Evolutionary conservation across 805 yeast genomes (phyloP).

Genomic region (Nakazawaea pomicola): DNA sequence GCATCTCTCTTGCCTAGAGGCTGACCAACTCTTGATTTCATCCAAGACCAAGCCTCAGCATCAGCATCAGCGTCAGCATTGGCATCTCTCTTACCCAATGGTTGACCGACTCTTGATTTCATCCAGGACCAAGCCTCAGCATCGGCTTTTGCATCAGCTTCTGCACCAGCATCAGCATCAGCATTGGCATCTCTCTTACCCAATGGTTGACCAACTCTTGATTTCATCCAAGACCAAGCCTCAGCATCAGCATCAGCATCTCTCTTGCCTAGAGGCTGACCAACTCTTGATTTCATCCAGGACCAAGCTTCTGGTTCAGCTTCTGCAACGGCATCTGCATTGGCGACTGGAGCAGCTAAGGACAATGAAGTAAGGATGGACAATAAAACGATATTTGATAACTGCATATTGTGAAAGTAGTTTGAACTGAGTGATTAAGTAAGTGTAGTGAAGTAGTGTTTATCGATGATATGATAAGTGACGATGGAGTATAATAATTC

Average conservation of each 20-base stretch:
- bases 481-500: no score
- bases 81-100: conserved; percentile 16
- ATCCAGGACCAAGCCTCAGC: conserved; percentile 19
- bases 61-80: conserved; percentile 18
- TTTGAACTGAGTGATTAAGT: neutral
- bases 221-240: conserved; percentile 11
- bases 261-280: conserved; percentile 9
- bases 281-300: conserved; percentile 12
- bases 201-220: conserved; percentile 15
- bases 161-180: conserved; percentile 14
- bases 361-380: conserved; percentile 1
- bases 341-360: conserved; percentile 11
- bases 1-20: conserved; percentile 17
- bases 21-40: conserved; percentile 10
- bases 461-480: no score
- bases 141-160: conserved; percentile 16
- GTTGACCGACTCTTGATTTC: conserved; percentile 6
- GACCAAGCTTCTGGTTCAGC: conserved; percentile 6
- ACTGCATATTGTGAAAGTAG: conserved; percentile 14
- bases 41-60: conserved; percentile 17
- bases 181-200: conserved; percentile 25
- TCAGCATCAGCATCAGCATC: neutral
- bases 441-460: no score
- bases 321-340: conserved; percentile 6
- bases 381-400: conserved; percentile 13